A percentile compares a stretch with the other conserved stretches of the same genome.
phyloP scores from a whole-genome alignment of 768 basidiomycete genomes.

The Kwoniella sp. region DNA sequence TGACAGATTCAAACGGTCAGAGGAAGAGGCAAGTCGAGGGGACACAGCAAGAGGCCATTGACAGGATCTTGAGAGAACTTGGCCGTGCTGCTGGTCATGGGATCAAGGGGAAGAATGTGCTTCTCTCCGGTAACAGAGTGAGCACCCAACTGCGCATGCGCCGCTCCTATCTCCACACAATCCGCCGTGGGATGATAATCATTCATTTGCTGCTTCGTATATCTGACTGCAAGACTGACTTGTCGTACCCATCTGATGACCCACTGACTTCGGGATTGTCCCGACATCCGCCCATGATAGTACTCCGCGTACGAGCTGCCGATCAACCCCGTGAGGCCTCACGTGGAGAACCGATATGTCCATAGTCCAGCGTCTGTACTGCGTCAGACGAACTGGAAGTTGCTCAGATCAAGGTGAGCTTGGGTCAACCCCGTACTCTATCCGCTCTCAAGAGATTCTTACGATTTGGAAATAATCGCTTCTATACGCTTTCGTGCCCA shows the following conservation, averaged over 20 bases:
- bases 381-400: constrained; percentile 10
- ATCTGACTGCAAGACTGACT: too few relatives aligned
- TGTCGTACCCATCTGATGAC: constrained; percentile 17
- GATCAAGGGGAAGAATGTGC: constrained; percentile 25
- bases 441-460: too few relatives aligned
- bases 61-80: constrained; percentile 40
- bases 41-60: constrained; percentile 47
- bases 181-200: too few relatives aligned
- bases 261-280: too few relatives aligned
- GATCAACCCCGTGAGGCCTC: constrained; percentile 42
- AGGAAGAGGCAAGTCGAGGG: not conserved
- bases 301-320: constrained; percentile 18
- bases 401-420: constrained; percentile 12
- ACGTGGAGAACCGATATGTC: constrained; percentile 44
- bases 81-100: not conserved
- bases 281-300: too few relatives aligned
- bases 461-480: not conserved
- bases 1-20: not conserved
- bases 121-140: constrained; percentile 31
- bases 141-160: constrained; percentile 3
- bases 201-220: too few relatives aligned
- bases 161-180: not conserved
- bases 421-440: not conserved
- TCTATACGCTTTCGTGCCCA: too few relatives aligned
- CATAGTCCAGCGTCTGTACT: constrained; percentile 44